phyloP scores from a whole-genome alignment of 2,329 filamentous ascomycete genomes.

The Neurospora crassa region DNA sequence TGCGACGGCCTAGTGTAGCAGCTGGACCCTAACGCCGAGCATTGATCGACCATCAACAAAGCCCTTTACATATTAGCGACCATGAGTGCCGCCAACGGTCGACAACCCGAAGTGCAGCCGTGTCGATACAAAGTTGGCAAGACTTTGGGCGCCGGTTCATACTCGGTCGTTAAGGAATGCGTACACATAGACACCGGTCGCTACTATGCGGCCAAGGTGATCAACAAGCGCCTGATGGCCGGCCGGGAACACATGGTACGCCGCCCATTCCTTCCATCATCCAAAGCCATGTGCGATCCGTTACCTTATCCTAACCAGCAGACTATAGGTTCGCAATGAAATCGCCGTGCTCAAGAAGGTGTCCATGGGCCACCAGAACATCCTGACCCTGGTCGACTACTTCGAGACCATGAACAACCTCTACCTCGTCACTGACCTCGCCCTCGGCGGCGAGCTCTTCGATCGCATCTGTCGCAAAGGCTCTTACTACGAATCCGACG shows the following conservation, averaged over 20 bases:
- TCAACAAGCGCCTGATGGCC: conserved; percentile 97
- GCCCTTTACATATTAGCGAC: not conserved
- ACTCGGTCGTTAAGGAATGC: conserved; percentile 98
- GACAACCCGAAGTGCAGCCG: conserved; percentile 67
- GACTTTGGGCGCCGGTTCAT: conserved; percentile 90
- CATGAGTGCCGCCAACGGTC: conserved; percentile 11
- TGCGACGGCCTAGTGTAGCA: not conserved
- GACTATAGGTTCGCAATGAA: conserved; percentile 76
- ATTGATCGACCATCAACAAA: not conserved
- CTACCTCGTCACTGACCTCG: conserved; percentile 94
- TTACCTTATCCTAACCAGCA: not conserved
- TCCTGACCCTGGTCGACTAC: conserved; percentile 94
- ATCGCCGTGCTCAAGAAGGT: conserved; percentile 95
- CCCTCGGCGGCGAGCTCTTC: conserved; percentile 91
- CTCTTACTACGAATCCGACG: conserved; percentile 96
- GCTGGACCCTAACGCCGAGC: not conserved
- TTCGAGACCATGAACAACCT: conserved; percentile 99
- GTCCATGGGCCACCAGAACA: conserved; percentile 99
- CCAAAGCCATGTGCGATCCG: not conserved
- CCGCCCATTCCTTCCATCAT: conserved; percentile 5
- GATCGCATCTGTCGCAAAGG: conserved; percentile 98
- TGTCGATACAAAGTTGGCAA: conserved; percentile 99
- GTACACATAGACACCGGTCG: conserved; percentile 96
- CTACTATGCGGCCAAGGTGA: conserved; percentile 98
- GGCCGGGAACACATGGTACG: conserved; percentile 94